phyloP scores from a whole-genome alignment of 225 moss, liverwort and hornwort genomes.

The Ulota crispa region DNA sequence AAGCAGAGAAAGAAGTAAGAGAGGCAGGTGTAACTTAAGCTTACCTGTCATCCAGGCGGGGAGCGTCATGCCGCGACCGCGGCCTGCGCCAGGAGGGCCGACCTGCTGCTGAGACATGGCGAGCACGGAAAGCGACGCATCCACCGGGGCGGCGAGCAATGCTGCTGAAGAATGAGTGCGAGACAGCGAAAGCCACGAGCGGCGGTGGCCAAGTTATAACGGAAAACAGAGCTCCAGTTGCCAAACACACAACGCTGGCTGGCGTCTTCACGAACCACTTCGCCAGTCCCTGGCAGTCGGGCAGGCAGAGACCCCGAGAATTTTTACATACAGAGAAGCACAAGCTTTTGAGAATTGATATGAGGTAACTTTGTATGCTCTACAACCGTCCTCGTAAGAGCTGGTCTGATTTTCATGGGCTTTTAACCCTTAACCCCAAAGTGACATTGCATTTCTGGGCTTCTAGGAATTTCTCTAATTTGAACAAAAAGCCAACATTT shows the following conservation, averaged over 20 bases:
- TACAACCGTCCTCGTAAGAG: too few species aligned
- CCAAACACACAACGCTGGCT: neutral
- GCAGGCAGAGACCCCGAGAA: too few species aligned
- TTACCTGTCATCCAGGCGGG: slow-evolving; percentile 98
- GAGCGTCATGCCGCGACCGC: slow-evolving; percentile 98
- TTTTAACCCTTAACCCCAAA: too few species aligned
- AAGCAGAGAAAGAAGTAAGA: neutral
- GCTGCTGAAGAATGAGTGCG: neutral
- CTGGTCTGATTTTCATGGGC: too few species aligned
- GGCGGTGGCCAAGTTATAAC: slow-evolving; percentile 25
- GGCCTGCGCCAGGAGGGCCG: slow-evolving; percentile 79
- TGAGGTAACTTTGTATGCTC: too few species aligned
- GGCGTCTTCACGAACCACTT: neutral
- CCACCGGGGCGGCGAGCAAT: slow-evolving; percentile 28
- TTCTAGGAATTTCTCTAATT: too few species aligned
- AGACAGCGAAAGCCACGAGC: neutral
- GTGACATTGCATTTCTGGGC: too few species aligned
- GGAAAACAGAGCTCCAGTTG: neutral
- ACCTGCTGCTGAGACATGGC: slow-evolving; percentile 87
- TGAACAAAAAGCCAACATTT: too few species aligned
- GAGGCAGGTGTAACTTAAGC: too few species aligned
- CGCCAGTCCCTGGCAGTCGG: neutral
- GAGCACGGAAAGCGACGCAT: slow-evolving; percentile 39
- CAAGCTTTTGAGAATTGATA: too few species aligned
- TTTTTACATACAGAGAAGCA: too few species aligned